phyloP scores from a whole-genome alignment of 2,329 filamentous ascomycete species.

The Sporothrix euskadiensis region DNA sequence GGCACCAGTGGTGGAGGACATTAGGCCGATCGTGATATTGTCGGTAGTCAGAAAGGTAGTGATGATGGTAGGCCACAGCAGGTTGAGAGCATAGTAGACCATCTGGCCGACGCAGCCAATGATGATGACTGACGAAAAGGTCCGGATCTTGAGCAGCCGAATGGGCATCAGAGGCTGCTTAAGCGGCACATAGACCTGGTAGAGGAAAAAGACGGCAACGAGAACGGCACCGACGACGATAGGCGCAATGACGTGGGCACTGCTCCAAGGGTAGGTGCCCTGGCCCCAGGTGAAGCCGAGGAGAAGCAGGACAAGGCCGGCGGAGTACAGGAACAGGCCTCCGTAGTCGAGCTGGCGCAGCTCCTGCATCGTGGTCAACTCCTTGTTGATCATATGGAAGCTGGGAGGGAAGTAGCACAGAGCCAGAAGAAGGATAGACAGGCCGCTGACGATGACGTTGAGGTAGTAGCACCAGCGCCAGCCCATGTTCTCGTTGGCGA shows the following conservation, averaged over 20 bases:
- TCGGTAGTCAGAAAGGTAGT: conserved; percentile 26
- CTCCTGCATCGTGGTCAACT: conserved; percentile 41
- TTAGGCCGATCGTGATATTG: conserved; percentile 24
- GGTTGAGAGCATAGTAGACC: conserved; percentile 27
- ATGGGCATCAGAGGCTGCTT: conserved; percentile 25
- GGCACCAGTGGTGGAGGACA: conserved; percentile 27
- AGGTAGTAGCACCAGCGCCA: conserved; percentile 55
- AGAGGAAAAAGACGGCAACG: conserved; percentile 25
- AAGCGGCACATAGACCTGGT: conserved; percentile 25
- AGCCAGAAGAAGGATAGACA: conserved; percentile 43
- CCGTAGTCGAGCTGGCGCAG: conserved; percentile 48
- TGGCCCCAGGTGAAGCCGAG: conserved; percentile 47
- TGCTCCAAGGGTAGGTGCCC: conserved; percentile 44
- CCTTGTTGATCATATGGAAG: conserved; percentile 44
- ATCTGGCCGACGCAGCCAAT: conserved; percentile 25
- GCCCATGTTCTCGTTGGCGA: conserved; percentile 43
- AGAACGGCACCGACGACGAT: conserved; percentile 41
- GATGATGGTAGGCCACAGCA: conserved; percentile 26
- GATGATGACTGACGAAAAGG: conserved; percentile 17
- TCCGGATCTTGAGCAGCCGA: conserved; percentile 25
- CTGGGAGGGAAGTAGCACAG: conserved; percentile 50
- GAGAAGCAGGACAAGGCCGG: conserved; percentile 46
- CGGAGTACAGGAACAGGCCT: conserved; percentile 45
- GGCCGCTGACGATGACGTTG: conserved; percentile 45
- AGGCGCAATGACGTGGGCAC: conserved; percentile 40